Evolutionary conservation across 2,329 filamentous ascomycete species (phyloP), one percentile per base, ranked within the genome.

Genomic region (Fusarium pilosicola): DNA sequence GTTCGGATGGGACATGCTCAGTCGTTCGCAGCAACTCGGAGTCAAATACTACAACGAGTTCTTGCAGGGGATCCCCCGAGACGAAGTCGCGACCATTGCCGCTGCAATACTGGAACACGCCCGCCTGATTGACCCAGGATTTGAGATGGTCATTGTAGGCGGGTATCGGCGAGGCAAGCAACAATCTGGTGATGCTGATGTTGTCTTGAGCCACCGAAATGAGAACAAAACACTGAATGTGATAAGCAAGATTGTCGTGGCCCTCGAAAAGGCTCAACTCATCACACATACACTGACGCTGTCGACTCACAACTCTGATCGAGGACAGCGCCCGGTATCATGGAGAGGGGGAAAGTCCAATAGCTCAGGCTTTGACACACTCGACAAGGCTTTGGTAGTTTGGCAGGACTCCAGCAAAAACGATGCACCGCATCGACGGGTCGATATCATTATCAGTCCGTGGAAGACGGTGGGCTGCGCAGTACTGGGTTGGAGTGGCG

Each of bases 41-140:
- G 86, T 98, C 49, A 98, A 98, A 80, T 98, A 91, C 82, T 97
- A 97, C 80, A 93, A 97, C 39, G 96, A 98, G 72, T 93, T 99
- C 62, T 84, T 89, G 51, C 82, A 87, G 22, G 90, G 88, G 20
- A 94, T 98, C 9, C 88, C 94, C 0, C 89, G 95, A 3, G 65
- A 79, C 0, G 95, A 98, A 80, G 93, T 94, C 0, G 91, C 94
- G 74, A 78, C 80, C 1, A 97, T 97, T 60, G 89, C 88, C 0
- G 77, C 83, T 9, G 85, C 86, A 2, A 88, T 98, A 22, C 86
- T 92, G 3, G 77, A 83, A 4, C 91, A 96, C 71, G 94, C 94
- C 3, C 89, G 90, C 51, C 83, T 81, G 24, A 86, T 95, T 5
- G 86, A 89, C 5, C 78, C 84, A 0, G 89, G 87, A 0, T 89